phyloP scores from a whole-genome alignment of 192 early-diverging fungal genomes.

The Coemansia sp. region DNA sequence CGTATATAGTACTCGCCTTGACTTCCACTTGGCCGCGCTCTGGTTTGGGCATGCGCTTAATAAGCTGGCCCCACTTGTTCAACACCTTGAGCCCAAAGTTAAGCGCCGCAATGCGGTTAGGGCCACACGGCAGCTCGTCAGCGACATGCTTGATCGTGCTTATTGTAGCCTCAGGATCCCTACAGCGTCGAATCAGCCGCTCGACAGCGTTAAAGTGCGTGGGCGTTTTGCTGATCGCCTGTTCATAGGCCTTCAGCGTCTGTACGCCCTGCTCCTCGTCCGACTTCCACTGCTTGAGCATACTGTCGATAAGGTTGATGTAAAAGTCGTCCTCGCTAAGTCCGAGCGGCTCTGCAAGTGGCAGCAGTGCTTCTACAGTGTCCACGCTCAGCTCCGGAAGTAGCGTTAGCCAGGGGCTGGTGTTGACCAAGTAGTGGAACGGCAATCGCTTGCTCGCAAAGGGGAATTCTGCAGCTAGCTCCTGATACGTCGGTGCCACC shows the following conservation, averaged over 20 bases:
- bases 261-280: conserved; percentile 4
- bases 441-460: conserved; percentile 60
- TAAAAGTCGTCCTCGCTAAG: conserved; percentile 68
- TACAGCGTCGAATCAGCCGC: conserved; percentile 60
- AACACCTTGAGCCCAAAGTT: conserved; percentile 60
- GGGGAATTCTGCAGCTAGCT: conserved; percentile 36
- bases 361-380: conserved; percentile 60
- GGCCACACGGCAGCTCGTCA: conserved; percentile 62
- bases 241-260: conserved; percentile 16
- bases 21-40: conserved; percentile 31
- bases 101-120: conserved; percentile 66
- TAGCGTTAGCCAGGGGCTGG: conserved; percentile 57
- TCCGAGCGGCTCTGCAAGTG: conserved; percentile 60
- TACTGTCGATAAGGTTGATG: conserved; percentile 63
- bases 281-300: conserved; percentile 45
- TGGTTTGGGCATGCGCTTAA: conserved; percentile 43
- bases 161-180: conserved; percentile 58
- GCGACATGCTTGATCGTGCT: conserved; percentile 61
- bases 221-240: conserved; percentile 31
- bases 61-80: conserved; percentile 49
- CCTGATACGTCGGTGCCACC: conserved; percentile 10
- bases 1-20: conserved; percentile 48
- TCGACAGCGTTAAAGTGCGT: conserved; percentile 60
- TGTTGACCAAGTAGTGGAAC: conserved; percentile 61
- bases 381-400: conserved; percentile 60